Base-by-base conservation (phyloP, 768 basidiomycete species). In the Trametes cingulata region DNA sequence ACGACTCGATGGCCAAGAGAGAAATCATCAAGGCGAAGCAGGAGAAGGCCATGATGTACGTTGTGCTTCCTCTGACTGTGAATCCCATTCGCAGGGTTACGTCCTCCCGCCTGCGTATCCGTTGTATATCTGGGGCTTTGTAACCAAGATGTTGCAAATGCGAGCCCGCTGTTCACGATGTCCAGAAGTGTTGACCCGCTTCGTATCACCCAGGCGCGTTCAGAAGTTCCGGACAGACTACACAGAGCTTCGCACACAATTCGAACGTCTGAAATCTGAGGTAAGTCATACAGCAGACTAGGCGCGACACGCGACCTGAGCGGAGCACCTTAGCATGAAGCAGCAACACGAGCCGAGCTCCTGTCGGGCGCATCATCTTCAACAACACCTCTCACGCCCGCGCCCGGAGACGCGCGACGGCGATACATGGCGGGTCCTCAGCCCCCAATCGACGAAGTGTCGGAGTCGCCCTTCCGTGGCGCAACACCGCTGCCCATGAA, bases 1-100 rank as follows among this genome's bases (percentile, higher is more conserved):
- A 96, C 70, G 95, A 98, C 68, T 89, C 91, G 9, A 95, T 98
- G 91, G 93, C 92, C 0, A 92, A 89, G 77, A 82, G 95, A 62
- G 97, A 99, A 74, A 93, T 97, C 70, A 95, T 98, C 52, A 93
- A 91, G 67, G 87, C 91, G 45, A 98, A 97, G 76, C 88, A 95
- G 74, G 96, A 98, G 77, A 98, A 98, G 76, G 97, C 95, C 0
- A 82, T 90, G 71, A 88, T 90, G 92, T 95, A 67, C 67, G 85
- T 75, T 41, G 40, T 14, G 37, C 20, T 58, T 41, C 25, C 4
- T 17, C 2, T n/a, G 2, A 9, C 22, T 45, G 42, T n/a, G n/a
- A n/a, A n/a, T n/a, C n/a, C n/a, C n/a, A n/a, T n/a, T n/a, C n/a
- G n/a, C n/a, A n/a, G n/a, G n/a, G n/a, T n/a, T n/a, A n/a, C n/a